Percentiles rank a stretch among this genome's conserved stretches.
These are phyloP conservation scores for Lactifluus volemus DNA, from an alignment of 768 basidiomycete genomes.

Conservation along the genomic window DNA sequence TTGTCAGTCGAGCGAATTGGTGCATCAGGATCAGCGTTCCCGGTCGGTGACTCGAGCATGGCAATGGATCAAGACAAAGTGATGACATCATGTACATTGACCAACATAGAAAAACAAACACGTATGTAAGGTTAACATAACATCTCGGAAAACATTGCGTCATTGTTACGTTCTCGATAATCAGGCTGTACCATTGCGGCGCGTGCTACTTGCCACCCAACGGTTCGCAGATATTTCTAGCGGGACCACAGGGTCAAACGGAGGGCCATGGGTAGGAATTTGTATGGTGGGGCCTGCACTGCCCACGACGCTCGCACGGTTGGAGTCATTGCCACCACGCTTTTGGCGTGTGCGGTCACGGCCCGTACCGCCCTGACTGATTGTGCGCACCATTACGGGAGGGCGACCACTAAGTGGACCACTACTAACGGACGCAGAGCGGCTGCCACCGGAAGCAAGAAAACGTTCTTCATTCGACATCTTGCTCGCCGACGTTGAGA, in stretches of 20 bases:
- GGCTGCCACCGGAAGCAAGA: slow-evolving; percentile 30
- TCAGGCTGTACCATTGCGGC: slow-evolving; percentile 30
- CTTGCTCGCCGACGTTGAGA: slow-evolving; percentile 44
- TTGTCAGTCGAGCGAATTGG: slow-evolving; percentile 71
- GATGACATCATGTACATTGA: slow-evolving; percentile 4
- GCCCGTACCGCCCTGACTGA: slow-evolving; percentile 41
- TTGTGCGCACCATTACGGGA: slow-evolving; percentile 51
- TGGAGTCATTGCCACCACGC: slow-evolving; percentile 73
- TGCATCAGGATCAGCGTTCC: slow-evolving; percentile 39
- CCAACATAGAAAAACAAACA: neutral
- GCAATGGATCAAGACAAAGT: neutral
- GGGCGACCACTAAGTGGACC: slow-evolving; percentile 46
- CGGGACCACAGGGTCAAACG: slow-evolving; percentile 64
- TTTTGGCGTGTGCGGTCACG: slow-evolving; percentile 66
- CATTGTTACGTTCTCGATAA: no score
- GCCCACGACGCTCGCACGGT: slow-evolving; percentile 37
- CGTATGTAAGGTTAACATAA: neutral
- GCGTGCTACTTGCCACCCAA: slow-evolving; percentile 52
- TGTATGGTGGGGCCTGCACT: slow-evolving; percentile 22
- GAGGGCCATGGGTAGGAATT: slow-evolving; percentile 25
- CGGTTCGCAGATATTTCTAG: slow-evolving; percentile 74
- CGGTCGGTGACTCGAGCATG: neutral
- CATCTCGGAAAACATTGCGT: no score
- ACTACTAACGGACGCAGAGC: slow-evolving; percentile 51
- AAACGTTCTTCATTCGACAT: slow-evolving; percentile 68